A percentile compares a stretch with the other conserved stretches of the same genome.
Evolutionary conservation across 2,329 filamentous ascomycete genomes (phyloP).

Genomic region (Xylariaceae sp.): DNA sequence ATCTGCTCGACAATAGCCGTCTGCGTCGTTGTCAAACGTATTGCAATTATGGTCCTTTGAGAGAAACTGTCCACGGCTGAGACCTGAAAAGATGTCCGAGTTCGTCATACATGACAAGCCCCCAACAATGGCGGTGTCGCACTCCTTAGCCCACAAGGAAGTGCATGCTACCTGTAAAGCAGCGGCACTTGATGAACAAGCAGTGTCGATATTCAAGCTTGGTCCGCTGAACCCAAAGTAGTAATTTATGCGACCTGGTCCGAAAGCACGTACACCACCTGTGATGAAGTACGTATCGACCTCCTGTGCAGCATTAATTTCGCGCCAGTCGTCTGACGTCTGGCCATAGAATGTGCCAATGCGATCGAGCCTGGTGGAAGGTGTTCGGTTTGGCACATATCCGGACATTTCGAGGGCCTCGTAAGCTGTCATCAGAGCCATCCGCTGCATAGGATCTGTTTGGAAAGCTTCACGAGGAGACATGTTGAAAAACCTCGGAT

Average conservation of each 20-base stretch:
- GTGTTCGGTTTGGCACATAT: slow-evolving; percentile 69
- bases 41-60: slow-evolving; percentile 74
- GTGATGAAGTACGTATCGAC: slow-evolving; percentile 55
- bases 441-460: slow-evolving; percentile 76
- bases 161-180: slow-evolving; percentile 52
- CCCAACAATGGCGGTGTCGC: slow-evolving; percentile 76
- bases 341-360: slow-evolving; percentile 74
- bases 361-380: slow-evolving; percentile 58
- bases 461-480: slow-evolving; percentile 75
- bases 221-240: slow-evolving; percentile 39
- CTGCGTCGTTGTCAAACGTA: slow-evolving; percentile 75
- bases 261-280: slow-evolving; percentile 48
- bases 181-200: slow-evolving; percentile 38
- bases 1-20: slow-evolving; percentile 80
- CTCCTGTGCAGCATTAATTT: slow-evolving; percentile 68
- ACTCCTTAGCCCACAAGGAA: slow-evolving; percentile 70
- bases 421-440: slow-evolving; percentile 72
- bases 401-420: slow-evolving; percentile 80
- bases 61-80: slow-evolving; percentile 74
- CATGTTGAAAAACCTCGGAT: slow-evolving; percentile 86
- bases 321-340: slow-evolving; percentile 74
- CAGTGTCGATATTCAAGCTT: slow-evolving; percentile 38
- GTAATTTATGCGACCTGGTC: slow-evolving; percentile 46
- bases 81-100: slow-evolving; percentile 72
- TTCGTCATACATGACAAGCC: slow-evolving; percentile 77